These are phyloP conservation scores for Rhodotorula sp. DNA, from an alignment of 1,284 basidiomycete species.

Conservation along the genomic window DNA sequence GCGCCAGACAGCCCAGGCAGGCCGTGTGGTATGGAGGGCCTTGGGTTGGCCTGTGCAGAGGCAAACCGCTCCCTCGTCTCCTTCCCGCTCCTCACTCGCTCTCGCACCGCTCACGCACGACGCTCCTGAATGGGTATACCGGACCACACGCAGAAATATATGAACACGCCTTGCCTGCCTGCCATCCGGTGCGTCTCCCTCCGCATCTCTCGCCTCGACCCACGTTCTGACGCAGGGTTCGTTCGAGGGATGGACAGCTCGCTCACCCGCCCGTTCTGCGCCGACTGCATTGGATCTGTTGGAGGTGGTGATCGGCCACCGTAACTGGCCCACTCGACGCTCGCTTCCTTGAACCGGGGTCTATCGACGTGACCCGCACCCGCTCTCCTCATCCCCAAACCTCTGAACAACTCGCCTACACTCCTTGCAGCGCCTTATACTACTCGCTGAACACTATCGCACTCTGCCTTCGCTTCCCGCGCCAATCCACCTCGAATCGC, in stretches of 20 bases:
- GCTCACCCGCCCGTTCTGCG: too few species aligned
- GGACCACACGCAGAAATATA: too few species aligned
- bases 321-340: not conserved
- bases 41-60: too few species aligned
- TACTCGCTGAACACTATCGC: not conserved
- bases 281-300: conserved; percentile 4
- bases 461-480: not conserved
- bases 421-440: too few species aligned
- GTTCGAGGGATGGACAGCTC: too few species aligned
- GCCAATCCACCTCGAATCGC: not conserved
- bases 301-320: not conserved
- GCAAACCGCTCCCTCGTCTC: too few species aligned
- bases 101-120: not conserved
- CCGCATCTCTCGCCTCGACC: too few species aligned
- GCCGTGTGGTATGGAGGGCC: too few species aligned
- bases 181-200: not conserved
- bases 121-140: not conserved
- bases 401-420: not conserved
- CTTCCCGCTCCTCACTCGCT: not conserved
- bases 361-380: not conserved
- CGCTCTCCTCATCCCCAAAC: not conserved
- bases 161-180: not conserved
- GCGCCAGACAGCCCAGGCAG: too few species aligned
- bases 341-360: too few species aligned
- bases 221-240: too few species aligned